Evolutionary conservation across 352 stramenopile genomes (phyloP).

Genomic region (Thraustotheca clavata): DNA sequence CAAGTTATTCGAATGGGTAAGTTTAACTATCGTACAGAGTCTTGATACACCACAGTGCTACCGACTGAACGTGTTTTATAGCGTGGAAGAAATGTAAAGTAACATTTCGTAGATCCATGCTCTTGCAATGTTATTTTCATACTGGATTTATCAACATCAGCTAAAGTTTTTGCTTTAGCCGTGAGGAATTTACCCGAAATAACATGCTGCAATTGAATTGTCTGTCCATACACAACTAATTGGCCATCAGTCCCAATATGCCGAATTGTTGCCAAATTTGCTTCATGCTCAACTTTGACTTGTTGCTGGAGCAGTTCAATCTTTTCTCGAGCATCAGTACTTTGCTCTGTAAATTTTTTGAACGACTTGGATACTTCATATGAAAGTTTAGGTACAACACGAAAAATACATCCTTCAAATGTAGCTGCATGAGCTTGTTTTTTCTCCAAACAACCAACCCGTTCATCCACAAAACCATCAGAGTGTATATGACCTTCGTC

Average conservation of each 20-base stretch:
- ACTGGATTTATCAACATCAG: conserved; percentile 19
- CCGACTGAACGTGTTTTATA: conserved; percentile 18
- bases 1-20: neutral
- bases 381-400: conserved; percentile 13
- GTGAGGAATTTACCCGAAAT: conserved; percentile 14
- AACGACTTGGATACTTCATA: conserved; percentile 15
- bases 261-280: neutral
- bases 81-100: conserved; percentile 18
- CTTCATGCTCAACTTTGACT: neutral
- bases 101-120: conserved; percentile 7
- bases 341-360: neutral
- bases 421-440: neutral
- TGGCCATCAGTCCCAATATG: neutral
- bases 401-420: conserved; percentile 13
- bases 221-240: conserved; percentile 14
- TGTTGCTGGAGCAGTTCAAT: conserved; percentile 8
- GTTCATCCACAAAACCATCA: conserved; percentile 18
- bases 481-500: conserved; percentile 11
- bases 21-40: neutral
- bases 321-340: conserved; percentile 8
- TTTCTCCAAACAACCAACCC: neutral
- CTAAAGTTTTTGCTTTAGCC: conserved; percentile 8
- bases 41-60: conserved; percentile 5
- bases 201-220: conserved; percentile 18
- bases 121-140: conserved; percentile 18